Evolutionary conservation across 2,329 filamentous ascomycete species (phyloP), one percentile per base, ranked within the genome.

Genomic region (Scedosporium apiospermum): DNA sequence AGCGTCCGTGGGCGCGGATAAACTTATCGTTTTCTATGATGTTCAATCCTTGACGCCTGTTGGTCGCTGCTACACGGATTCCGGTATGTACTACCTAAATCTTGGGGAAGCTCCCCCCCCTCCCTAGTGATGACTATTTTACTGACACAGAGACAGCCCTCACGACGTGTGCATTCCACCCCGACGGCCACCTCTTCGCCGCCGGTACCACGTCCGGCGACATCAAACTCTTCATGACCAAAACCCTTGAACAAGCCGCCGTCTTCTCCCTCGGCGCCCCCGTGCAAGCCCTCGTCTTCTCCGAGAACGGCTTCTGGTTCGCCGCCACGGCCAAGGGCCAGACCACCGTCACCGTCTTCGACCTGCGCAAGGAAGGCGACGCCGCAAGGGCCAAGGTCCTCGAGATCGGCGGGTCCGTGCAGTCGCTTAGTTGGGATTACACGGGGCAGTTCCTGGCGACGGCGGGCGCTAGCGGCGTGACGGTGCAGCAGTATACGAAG

Each of bases 231-330:
- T 98, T 90, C 76, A 90, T 96, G 75, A 88, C 92, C 67, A 93
- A 89, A 74, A 89, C 85, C 0, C 88, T 92, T 44, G 84, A 88
- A 64, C 82, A 86, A 67, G 90, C 91, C 30, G 91, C 91, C 30
- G 86, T 84, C 62, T 96, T 96, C 74, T 78, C 76, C 21, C 76
- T 88, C 1, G 84, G 82, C 6, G 85, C 86, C 0, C 86, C 92
- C 0, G 82, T 97, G 3, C 85, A 90, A 68, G 84, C 86, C 10
- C 77, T 99, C 49, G 82, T 84, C 64, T 99, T 99, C 76, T 97
- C 93, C 0, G 95, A 99, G 74, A 99, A 99, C 69, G 95, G 95
- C 26, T 96, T 90, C 69, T 98, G 93, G 91, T 87, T 99, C 66
- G 93, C 93, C 1, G 89, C 91, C 4, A 88, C 88, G 6, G 86